A percentile compares a stretch with the other conserved stretches of the same genome.
Conservation (phyloP, 2,329 filamentous ascomycete genomes). For the Alternaria metachromatica region DNA sequence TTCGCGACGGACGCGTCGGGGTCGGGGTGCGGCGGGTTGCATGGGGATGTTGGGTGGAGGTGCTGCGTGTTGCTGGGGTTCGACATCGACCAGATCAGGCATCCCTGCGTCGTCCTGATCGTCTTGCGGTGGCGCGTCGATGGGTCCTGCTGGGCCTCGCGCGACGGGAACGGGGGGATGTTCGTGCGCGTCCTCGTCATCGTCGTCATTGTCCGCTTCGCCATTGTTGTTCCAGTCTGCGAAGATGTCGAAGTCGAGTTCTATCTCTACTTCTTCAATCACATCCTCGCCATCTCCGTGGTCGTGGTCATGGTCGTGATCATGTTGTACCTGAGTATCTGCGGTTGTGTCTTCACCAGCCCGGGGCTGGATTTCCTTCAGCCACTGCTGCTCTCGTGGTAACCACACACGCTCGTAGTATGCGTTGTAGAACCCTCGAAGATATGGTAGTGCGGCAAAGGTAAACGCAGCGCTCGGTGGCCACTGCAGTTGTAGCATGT, state of each 20-base stretch:
- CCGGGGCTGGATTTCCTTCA: conserved; percentile 67
- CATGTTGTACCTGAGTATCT: conserved; percentile 21
- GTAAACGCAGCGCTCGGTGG: conserved; percentile 71
- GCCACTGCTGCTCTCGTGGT: conserved; percentile 65
- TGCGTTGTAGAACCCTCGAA: conserved; percentile 68
- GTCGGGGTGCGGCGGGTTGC: conserved; percentile 27
- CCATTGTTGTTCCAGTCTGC: conserved; percentile 54
- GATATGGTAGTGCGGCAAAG: conserved; percentile 70
- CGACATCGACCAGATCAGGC: conserved; percentile 12
- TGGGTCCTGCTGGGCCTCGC: conserved; percentile 33
- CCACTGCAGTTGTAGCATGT: conserved; percentile 64
- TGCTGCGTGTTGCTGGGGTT: conserved; percentile 30
- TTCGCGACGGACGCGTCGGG: conserved; percentile 47
- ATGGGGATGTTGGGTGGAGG: conserved; percentile 39
- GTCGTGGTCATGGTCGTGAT: conserved; percentile 31
- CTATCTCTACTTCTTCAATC: conserved; percentile 57
- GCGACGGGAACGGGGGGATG: conserved; percentile 39
- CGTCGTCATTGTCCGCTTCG: conserved; percentile 40
- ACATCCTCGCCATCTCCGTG: conserved; percentile 52
- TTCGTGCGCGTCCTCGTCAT: conserved; percentile 49
- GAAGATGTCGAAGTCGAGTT: conserved; percentile 50
- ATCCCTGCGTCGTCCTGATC: conserved; percentile 25
- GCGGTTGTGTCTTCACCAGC: conserved; percentile 43
- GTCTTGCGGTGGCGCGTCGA: conserved; percentile 44
- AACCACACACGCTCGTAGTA: conserved; percentile 67